phyloP scores from a whole-genome alignment of 1,284 basidiomycete species.

The Veloboletus limbatus region DNA sequence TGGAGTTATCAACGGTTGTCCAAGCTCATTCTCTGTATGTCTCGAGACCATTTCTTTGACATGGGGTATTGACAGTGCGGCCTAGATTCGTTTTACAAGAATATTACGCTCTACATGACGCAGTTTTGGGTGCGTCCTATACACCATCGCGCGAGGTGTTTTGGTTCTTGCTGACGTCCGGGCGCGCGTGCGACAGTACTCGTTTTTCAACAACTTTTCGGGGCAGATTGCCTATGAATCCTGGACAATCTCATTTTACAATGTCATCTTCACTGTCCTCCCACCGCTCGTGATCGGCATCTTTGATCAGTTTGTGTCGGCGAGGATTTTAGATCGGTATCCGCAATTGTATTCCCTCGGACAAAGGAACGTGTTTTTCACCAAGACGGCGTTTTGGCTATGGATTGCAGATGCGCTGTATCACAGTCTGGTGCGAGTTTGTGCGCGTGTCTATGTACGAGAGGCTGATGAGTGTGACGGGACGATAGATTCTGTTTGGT shows the following conservation, averaged over 20 bases:
- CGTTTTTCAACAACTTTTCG: conserved; percentile 98
- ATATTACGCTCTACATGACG: conserved; percentile 97
- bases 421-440: conserved; percentile 75
- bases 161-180: neutral
- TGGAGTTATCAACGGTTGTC: conserved; percentile 97
- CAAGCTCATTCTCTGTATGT: conserved; percentile 90
- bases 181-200: conserved; percentile 58
- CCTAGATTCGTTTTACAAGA: conserved; percentile 92
- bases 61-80: neutral
- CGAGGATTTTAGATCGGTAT: conserved; percentile 94
- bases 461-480: conserved; percentile 3
- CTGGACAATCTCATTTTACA: conserved; percentile 95
- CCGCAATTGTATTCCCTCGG: conserved; percentile 95
- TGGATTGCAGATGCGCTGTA: conserved; percentile 95
- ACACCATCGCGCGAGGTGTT: neutral
- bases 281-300: conserved; percentile 97
- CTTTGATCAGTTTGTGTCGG: conserved; percentile 97
- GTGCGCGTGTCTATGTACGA: too few relatives aligned
- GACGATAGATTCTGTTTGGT: conserved; percentile 71
- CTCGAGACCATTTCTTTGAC: too few relatives aligned
- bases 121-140: conserved; percentile 86
- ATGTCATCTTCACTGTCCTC: conserved; percentile 91
- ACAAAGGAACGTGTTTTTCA: conserved; percentile 91
- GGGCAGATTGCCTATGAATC: conserved; percentile 98
- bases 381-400: conserved; percentile 88